Evolutionary conservation across 352 stramenopile species (phyloP), one percentile per base, ranked within the genome.

Genomic region (Phytophthora brassicae): DNA sequence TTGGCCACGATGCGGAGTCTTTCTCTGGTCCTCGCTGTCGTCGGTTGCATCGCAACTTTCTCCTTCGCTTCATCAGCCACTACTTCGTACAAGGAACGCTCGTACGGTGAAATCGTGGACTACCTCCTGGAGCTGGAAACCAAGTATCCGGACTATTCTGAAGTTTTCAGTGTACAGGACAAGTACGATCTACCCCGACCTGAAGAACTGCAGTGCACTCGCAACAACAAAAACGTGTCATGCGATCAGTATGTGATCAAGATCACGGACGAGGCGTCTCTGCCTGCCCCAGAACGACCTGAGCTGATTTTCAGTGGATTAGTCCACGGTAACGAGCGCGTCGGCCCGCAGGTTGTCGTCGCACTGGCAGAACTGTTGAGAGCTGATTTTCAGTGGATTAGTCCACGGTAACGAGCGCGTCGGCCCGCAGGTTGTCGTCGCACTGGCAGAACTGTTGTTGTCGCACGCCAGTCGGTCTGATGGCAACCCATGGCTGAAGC

Each of bases 381-480:
- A 99, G 60, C 79, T 98, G 1, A 97, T 98, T 58, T 91, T 98
- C 56, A 97, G 84, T 42, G 96, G 96, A 12, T 83, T 86, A 20
- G 78, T 99, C 1, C 95, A 99, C 68, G 96, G 96, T 6, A 87
- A 99, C 64, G 94, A 99, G 69, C 82, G 92, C 6, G 90, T 98
- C 2, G 92, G 92, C 16, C 94, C 95, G 5, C 86, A 92, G 23
- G 71, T 82, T 0, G 75, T 94, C 17, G 74, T 98, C 19, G 79
- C 94, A 36, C 75, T 96, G 14, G 74, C 75, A 1, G 60, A 79
- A 66, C 57, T 85, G 13, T 61, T 98, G 7, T 68, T 88, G 9
- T 76, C 84, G 14, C 80, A 92, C 59, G 72, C 74, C 16, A 50
- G 38, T 35, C 60, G 71, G 20, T 2, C 43, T 2, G 79, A 90